Base-by-base conservation (phyloP, 805 yeast genomes). In the Clavispora carvajalis region DNA sequence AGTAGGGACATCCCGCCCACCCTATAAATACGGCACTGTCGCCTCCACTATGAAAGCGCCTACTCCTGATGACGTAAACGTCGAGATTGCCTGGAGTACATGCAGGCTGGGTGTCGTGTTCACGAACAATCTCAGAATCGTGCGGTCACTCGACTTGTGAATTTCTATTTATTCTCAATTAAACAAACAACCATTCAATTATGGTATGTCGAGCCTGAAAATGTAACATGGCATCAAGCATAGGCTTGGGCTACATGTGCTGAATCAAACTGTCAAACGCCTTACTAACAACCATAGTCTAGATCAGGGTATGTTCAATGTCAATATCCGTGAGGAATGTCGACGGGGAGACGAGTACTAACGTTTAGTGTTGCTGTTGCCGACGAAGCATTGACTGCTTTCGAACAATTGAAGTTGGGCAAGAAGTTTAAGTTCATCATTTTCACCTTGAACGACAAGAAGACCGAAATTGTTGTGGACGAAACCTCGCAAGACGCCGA, bases 391-490 rank as follows among this genome's bases (percentile, higher is more conserved):
- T 77, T 91, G 63, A 73, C 79, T 54, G 95, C 97, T 44, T 93
- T 90, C 83, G 88, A 91, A 65, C 96, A 90, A 62, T 80, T 93
- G 69, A 93, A 93, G 76, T 78, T 91, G 62, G 96, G 96, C 55
- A 87, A 86, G 73, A 85, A 85, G 72, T 73, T 68, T 73, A 91
- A 85, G 74, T 93, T 76, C 63, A 74, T 93, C 57, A 77, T 93
- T 56, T 93, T 74, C 68, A 76, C 79, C 49, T 75, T 93, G 66
- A 89, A 85, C 68, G 89, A 82, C 53, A 71, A 76, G 59, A 89
- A 88, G 74, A 89, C 98, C 49, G 82, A 87, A 73, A 93, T 93
- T 64, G 76, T 89, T 41, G 96, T 93, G 46, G 90, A 82, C 59
- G 78, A 83, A 65, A 85, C 91, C 47, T 88, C 96, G 40, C 69